Evolutionary conservation across 106 monocot genomes (phyloP).

Genomic region (Xerophyta viscosa): DNA sequence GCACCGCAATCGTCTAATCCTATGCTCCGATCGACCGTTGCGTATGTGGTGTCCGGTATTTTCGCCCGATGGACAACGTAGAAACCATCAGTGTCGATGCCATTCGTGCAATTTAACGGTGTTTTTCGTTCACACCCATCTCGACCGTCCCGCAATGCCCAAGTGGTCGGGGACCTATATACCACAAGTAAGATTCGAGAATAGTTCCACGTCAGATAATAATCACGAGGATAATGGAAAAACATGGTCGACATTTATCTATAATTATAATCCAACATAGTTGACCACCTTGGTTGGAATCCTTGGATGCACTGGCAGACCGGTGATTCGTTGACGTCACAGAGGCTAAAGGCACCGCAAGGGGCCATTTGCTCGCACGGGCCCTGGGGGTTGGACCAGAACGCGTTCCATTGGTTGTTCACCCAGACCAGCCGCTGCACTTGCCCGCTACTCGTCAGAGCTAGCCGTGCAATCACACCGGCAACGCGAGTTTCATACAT

Average conservation of each 20-base stretch:
- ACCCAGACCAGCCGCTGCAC: neutral
- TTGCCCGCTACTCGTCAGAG: neutral
- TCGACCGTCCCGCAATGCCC: conserved; percentile 9
- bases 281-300: conserved; percentile 14
- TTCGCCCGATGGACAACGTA: conserved; percentile 4
- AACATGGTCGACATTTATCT: too few species aligned
- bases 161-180: too few species aligned
- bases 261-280: too few species aligned
- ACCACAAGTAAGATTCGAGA: too few species aligned
- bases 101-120: conserved; percentile 25
- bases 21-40: conserved; percentile 3
- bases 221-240: too few species aligned
- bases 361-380: conserved; percentile 5
- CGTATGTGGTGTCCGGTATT: conserved; percentile 38
- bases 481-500: neutral
- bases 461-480: neutral
- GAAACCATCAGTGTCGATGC: conserved; percentile 39
- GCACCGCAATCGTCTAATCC: conserved; percentile 7
- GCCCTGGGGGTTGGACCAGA: conserved; percentile 10
- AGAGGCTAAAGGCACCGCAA: conserved; percentile 23
- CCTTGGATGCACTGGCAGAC: conserved; percentile 18
- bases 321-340: conserved; percentile 6
- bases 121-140: conserved; percentile 24
- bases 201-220: too few species aligned
- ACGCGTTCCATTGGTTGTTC: conserved; percentile 5